Conservation (phyloP, 2,329 filamentous ascomycete species). For the Davidsoniella eucalypti region DNA sequence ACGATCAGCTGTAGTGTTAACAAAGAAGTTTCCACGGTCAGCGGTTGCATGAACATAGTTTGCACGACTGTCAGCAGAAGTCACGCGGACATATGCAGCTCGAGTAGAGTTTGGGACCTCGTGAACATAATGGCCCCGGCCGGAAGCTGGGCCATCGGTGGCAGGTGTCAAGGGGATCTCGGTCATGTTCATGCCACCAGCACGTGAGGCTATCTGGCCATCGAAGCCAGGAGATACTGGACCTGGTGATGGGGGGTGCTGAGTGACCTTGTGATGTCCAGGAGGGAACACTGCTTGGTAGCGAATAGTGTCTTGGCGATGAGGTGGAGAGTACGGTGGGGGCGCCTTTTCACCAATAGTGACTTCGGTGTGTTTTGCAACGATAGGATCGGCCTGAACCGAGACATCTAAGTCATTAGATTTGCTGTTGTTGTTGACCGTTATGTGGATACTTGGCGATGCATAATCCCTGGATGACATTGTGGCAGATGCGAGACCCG, state of each 20-base stretch:
- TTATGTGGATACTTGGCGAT: neutral
- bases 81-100: no score
- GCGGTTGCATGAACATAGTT: conserved; percentile 17
- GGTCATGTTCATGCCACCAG: conserved; percentile 42
- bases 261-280: conserved; percentile 26
- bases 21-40: no score
- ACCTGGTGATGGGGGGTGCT: conserved; percentile 40
- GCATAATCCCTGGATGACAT: conserved; percentile 12
- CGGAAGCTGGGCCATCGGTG: conserved; percentile 22
- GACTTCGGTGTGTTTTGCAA: neutral
- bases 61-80: conserved; percentile 25
- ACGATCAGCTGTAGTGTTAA: no score
- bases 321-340: conserved; percentile 38
- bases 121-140: no score
- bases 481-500: conserved; percentile 12
- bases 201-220: conserved; percentile 27
- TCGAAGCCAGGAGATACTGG: conserved; percentile 47
- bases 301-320: conserved; percentile 24
- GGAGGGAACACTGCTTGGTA: conserved; percentile 45
- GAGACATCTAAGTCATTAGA: neutral
- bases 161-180: conserved; percentile 39
- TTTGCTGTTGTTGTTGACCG: neutral
- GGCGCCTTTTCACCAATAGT: conserved; percentile 20
- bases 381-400: neutral
- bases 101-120: no score